Evolutionary conservation across 768 basidiomycete species (phyloP).

Genomic region (Xanthoconium stramineum): DNA sequence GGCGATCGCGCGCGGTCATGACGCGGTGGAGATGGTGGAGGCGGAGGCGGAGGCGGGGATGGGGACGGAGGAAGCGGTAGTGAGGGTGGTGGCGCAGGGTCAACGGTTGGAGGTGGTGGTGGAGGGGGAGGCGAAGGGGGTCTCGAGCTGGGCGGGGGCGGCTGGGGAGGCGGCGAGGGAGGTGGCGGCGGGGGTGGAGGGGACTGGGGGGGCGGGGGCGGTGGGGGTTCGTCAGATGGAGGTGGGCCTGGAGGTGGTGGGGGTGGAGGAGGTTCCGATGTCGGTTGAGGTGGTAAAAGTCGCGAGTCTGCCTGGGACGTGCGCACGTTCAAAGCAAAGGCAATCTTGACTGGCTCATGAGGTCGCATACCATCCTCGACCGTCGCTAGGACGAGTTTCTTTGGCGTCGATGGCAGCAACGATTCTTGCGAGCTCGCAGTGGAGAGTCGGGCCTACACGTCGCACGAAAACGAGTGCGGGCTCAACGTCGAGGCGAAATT

Average conservation of each 20-base stretch:
- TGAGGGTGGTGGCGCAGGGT: slow-evolving; percentile 20
- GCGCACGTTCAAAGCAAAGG: slow-evolving; percentile 31
- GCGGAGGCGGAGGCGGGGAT: slow-evolving; percentile 10
- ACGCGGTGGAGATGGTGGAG: slow-evolving; percentile 8
- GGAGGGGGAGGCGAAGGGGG: slow-evolving; percentile 6
- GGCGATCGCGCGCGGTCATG: slow-evolving; percentile 20
- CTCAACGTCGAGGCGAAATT: neutral
- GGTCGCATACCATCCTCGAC: slow-evolving; percentile 31
- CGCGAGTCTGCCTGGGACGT: slow-evolving; percentile 25
- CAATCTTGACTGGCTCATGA: slow-evolving; percentile 32
- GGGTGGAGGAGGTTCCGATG: slow-evolving; percentile 38
- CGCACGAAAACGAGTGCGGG: slow-evolving; percentile 6
- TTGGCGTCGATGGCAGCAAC: slow-evolving; percentile 9
- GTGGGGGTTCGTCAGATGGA: slow-evolving; percentile 27
- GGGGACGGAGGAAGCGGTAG: slow-evolving; percentile 12
- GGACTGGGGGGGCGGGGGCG: slow-evolving; percentile 24
- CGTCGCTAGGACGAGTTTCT: slow-evolving; percentile 19
- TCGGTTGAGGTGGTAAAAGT: slow-evolving; percentile 34
- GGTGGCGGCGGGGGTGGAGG: slow-evolving; percentile 28
- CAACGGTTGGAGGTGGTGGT: slow-evolving; percentile 15
- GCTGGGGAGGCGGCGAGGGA: slow-evolving; percentile 28
- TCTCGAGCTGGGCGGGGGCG: slow-evolving; percentile 22
- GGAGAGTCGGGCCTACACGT: slow-evolving; percentile 15
- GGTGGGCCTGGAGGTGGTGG: slow-evolving; percentile 32
- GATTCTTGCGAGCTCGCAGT: slow-evolving; percentile 14